Conservation (phyloP, 768 basidiomycete species). For the Royoungia palumana region DNA sequence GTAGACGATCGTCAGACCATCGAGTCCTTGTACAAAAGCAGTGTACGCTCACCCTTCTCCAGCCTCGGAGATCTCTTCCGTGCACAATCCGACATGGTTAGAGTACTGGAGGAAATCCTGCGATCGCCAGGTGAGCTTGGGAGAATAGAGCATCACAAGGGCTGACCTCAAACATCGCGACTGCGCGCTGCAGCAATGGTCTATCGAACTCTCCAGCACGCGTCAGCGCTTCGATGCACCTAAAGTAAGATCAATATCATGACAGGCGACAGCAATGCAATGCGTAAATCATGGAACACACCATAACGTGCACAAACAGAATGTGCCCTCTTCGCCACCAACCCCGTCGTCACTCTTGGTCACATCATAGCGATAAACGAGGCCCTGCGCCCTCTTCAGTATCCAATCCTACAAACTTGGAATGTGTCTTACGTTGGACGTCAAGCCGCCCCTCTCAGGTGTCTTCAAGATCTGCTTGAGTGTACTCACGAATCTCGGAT, state of each 20-base stretch:
- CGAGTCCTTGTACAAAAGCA: not conserved
- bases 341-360: conserved; percentile 86
- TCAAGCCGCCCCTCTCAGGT: conserved; percentile 87
- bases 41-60: conserved; percentile 67
- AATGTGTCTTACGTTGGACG: conserved; percentile 60
- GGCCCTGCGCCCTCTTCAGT: conserved; percentile 46
- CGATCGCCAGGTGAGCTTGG: not conserved
- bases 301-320: conserved; percentile 87
- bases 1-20: conserved; percentile 1
- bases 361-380: conserved; percentile 90
- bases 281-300: conserved; percentile 25
- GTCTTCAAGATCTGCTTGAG: conserved; percentile 79
- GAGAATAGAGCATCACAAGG: not conserved
- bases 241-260: conserved; percentile 20
- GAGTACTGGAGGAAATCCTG: conserved; percentile 78
- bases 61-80: conserved; percentile 80
- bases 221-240: conserved; percentile 87
- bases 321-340: conserved; percentile 93
- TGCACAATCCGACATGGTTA: conserved; percentile 85
- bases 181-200: conserved; percentile 59
- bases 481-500: conserved; percentile 86
- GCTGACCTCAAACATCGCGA: conserved; percentile 86
- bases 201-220: conserved; percentile 80
- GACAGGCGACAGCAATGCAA: not conserved
- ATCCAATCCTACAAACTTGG: not conserved